phyloP scores from a whole-genome alignment of 1,284 basidiomycete species.

The Irpex sp. region DNA sequence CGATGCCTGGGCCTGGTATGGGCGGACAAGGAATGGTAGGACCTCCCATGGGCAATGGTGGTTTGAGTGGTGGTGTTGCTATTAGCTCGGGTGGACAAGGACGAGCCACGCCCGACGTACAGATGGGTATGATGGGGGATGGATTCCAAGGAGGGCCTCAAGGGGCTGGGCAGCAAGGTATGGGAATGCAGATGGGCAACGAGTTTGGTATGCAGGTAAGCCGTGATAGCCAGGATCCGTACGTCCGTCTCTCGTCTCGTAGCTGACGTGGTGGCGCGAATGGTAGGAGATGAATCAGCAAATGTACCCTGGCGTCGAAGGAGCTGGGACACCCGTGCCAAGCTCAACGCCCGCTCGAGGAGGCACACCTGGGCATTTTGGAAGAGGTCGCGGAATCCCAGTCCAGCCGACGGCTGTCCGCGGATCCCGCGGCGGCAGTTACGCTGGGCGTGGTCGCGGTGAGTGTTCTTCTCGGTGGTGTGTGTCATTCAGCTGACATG shows the following conservation, averaged over 20 bases:
- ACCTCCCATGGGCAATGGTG: conserved; percentile 13
- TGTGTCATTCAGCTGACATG: neutral
- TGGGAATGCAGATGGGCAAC: conserved; percentile 54
- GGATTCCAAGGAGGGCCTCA: conserved; percentile 19
- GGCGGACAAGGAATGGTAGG: conserved; percentile 11
- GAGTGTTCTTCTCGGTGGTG: conserved; percentile 16
- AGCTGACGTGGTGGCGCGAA: neutral
- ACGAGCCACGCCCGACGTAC: conserved; percentile 11
- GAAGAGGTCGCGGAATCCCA: conserved; percentile 49
- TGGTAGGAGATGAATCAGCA: conserved; percentile 41
- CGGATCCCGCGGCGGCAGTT: conserved; percentile 28
- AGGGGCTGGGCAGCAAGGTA: conserved; percentile 31
- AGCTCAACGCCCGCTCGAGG: conserved; percentile 32
- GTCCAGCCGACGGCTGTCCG: conserved; percentile 24
- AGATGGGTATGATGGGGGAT: conserved; percentile 15
- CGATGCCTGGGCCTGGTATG: conserved; percentile 12
- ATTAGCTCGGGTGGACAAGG: conserved; percentile 12
- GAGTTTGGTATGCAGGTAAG: conserved; percentile 48
- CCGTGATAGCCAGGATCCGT: conserved; percentile 15
- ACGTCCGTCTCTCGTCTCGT: neutral
- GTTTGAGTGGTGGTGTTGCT: conserved; percentile 16
- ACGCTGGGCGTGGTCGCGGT: conserved; percentile 35
- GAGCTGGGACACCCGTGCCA: conserved; percentile 29
- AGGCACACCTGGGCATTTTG: conserved; percentile 45
- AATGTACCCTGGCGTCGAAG: conserved; percentile 55